Base-by-base conservation (phyloP, 306 rosid genomes). In the Acmispon strigosus region DNA sequence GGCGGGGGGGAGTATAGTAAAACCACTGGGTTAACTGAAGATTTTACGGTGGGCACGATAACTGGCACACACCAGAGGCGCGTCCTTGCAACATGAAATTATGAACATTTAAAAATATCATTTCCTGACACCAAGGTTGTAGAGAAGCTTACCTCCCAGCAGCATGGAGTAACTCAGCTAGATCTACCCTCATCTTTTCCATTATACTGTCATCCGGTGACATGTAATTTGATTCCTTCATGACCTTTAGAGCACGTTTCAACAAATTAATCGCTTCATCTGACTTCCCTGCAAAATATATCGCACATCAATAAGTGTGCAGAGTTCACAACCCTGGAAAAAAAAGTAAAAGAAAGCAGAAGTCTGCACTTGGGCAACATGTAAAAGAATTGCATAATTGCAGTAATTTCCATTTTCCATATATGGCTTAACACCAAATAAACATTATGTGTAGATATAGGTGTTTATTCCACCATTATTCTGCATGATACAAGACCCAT, bases 121-220 rank as follows among this genome's bases (percentile, higher is more conserved):
- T 54, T 24, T 69, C 78, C 8, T 8, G 54, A 58, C 15, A 34
- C 69, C 66, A 82, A 68, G 49, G 62, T 66, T 60, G 36, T 51
- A 45, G 18, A 47, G 44, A 65, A 62, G 76, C 45, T 70, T 81
- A 93, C 96, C 96, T 84, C 71, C 98, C 96, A 51, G 85, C 84
- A 64, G 76, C 74, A 81, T 93, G 98, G 52, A 93, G 90, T 70
- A 93, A 78, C 64, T 90, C 92, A 36, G 97, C 96, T 74, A 93
- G 77, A 82, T 90, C 97, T 56, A 89, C 77, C 75, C 92, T 84
- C 81, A 90, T 88, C 83, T 90, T 90, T 80, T 93, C 98, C 87
- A 87, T 60, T 47, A 74, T 59, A 72, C 78, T 82, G 81, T 90
- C 91, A 81, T 88, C 94, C 2, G 47, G 52, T 66, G 97, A 81